These are phyloP conservation scores for Colletotrichum tropicicola DNA, from an alignment of 2,329 filamentous ascomycete genomes.

Conservation along the genomic window DNA sequence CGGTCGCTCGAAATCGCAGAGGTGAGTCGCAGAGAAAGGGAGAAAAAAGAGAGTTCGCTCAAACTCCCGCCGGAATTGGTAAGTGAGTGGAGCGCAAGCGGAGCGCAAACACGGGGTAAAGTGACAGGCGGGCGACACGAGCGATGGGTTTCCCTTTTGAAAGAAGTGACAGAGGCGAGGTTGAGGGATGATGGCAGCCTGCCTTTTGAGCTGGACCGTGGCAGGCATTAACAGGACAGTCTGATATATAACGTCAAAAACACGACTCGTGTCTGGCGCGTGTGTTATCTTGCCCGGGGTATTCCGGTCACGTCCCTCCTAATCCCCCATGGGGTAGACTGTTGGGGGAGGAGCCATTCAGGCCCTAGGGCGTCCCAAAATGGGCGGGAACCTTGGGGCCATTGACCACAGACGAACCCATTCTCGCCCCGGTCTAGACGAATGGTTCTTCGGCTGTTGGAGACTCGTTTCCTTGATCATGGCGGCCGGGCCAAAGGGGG, in stretches of 20 bases:
- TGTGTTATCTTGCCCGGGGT: not conserved
- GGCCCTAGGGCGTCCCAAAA: not conserved
- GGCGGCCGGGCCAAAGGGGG: not conserved
- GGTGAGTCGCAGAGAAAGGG: not conserved
- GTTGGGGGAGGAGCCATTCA: not conserved
- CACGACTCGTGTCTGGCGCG: slow-evolving; percentile 9
- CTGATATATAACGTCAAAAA: slow-evolving; percentile 2
- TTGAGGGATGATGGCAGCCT: not conserved
- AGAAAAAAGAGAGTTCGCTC: not conserved
- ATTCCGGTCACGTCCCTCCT: not conserved
- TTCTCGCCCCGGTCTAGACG: not conserved
- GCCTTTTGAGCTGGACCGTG: not conserved
- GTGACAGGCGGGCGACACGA: not conserved
- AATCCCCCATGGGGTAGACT: slow-evolving; percentile 15
- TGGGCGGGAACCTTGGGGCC: not conserved
- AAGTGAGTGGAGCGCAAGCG: not conserved
- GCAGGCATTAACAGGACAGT: not conserved
- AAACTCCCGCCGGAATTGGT: not conserved
- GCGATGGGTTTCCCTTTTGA: not conserved
- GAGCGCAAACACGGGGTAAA: not conserved
- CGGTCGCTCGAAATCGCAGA: not conserved
- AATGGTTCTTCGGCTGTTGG: not conserved
- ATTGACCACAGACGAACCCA: not conserved
- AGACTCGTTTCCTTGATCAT: not conserved
- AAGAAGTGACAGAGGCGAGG: too few species aligned